Percentiles rank a stretch among this genome's conserved stretches.
Conservation (phyloP, 139 green algal species). For the Coccomyxa sp. region DNA sequence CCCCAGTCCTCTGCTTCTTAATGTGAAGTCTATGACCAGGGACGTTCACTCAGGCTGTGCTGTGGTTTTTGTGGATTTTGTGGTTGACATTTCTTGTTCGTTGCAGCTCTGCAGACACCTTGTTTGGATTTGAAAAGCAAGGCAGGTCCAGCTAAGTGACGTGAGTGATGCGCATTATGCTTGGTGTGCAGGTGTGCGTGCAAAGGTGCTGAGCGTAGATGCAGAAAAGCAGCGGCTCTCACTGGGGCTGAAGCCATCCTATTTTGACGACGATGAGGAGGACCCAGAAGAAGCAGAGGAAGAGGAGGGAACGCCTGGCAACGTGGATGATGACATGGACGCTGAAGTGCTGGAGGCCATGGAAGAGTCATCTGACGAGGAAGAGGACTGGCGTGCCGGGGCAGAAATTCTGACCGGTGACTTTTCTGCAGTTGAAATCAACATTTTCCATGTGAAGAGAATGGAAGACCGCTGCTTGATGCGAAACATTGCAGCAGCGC, state of each 20-base stretch:
- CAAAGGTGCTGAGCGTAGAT: slow-evolving; percentile 70
- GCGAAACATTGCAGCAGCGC: no score
- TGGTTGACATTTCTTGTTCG: no score
- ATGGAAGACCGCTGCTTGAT: no score
- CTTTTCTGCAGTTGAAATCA: no score
- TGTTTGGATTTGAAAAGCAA: no score
- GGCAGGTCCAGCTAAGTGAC: no score
- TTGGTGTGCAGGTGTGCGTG: slow-evolving; percentile 52
- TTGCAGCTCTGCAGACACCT: no score
- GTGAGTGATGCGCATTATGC: not conserved
- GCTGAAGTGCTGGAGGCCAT: not conserved
- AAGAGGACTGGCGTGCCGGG: slow-evolving; percentile 29
- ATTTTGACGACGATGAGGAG: slow-evolving; percentile 38
- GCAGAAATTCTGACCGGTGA: not conserved
- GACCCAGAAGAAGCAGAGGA: slow-evolving; percentile 20
- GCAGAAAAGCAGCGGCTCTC: slow-evolving; percentile 40
- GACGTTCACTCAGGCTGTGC: no score
- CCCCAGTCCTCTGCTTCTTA: no score
- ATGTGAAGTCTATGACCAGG: no score
- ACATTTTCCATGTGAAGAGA: no score
- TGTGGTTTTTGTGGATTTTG: no score
- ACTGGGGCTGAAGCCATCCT: slow-evolving; percentile 64
- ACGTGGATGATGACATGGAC: not conserved
- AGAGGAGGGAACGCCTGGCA: slow-evolving; percentile 33
- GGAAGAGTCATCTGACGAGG: not conserved